A percentile compares a stretch with the other conserved stretches of the same genome.
Evolutionary conservation across 2,329 filamentous ascomycete genomes (phyloP).

Genomic region (Apiospora saccharicola): DNA sequence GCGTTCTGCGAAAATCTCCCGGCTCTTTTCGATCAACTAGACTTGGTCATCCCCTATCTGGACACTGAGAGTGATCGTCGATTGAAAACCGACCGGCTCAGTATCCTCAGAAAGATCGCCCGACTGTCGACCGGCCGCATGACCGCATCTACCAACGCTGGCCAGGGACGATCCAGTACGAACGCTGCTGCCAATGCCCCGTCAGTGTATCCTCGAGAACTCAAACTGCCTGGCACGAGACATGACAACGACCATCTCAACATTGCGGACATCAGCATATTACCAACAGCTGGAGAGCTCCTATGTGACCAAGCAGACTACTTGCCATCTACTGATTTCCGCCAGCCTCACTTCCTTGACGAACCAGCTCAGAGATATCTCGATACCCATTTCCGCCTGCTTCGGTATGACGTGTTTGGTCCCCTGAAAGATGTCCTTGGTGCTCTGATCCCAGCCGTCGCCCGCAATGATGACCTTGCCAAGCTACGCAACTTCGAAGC

Average conservation of each 20-base stretch:
- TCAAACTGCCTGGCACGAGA: constrained; percentile 27
- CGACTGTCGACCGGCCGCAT: not conserved
- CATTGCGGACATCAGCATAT: constrained; percentile 55
- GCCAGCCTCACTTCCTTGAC: constrained; percentile 50
- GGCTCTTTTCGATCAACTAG: not conserved
- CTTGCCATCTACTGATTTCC: constrained; percentile 50
- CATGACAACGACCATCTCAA: constrained; percentile 59
- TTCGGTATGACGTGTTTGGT: constrained; percentile 63
- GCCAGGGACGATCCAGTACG: not conserved
- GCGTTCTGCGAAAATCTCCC: not conserved
- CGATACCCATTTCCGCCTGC: constrained; percentile 62
- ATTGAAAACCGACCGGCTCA: constrained; percentile 26
- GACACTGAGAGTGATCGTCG: constrained; percentile 43
- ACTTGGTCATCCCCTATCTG: constrained; percentile 30
- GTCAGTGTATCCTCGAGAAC: constrained; percentile 16
- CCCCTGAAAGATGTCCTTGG: constrained; percentile 58
- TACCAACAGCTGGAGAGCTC: constrained; percentile 59
- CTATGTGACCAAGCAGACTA: constrained; percentile 50
- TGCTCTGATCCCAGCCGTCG: constrained; percentile 44
- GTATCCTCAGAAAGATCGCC: not conserved
- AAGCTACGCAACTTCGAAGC: constrained; percentile 36
- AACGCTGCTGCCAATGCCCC: constrained; percentile 37
- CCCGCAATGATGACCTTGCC: constrained; percentile 34
- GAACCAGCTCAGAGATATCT: constrained; percentile 52
- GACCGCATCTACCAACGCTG: not conserved